These are phyloP conservation scores for Penicillium goetzii DNA, from an alignment of 495 filamentous ascomycete species.

Conservation along the genomic window DNA sequence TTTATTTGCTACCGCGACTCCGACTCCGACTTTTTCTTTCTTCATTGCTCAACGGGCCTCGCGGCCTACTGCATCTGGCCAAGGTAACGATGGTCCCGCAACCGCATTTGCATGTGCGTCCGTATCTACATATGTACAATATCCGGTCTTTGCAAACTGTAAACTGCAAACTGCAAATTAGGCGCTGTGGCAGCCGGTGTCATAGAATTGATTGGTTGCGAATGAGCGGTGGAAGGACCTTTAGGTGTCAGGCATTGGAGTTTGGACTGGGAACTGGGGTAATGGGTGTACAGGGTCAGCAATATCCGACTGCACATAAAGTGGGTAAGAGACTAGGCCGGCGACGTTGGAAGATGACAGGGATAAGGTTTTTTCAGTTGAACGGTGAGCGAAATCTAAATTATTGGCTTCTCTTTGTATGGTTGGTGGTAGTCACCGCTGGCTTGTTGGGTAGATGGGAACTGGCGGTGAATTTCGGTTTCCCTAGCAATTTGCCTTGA, in stretches of 20 bases:
- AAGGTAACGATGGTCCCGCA: not conserved
- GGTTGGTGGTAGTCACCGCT: not conserved
- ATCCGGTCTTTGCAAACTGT: not conserved
- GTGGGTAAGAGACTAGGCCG: not conserved
- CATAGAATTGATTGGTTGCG: not conserved
- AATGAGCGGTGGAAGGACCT: not conserved
- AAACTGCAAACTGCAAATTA: not conserved
- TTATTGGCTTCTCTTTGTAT: not conserved
- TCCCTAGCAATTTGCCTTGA: not conserved
- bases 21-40: not conserved
- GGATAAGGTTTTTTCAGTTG: not conserved
- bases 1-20: not conserved
- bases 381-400: not conserved
- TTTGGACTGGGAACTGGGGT: not conserved
- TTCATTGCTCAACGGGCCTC: not conserved
- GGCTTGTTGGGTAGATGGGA: not conserved
- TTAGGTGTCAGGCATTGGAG: not conserved
- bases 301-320: constrained; percentile 9
- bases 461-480: not conserved
- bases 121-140: not conserved
- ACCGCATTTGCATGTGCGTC: not conserved
- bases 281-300: constrained; percentile 8
- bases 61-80: not conserved
- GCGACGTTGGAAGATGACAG: not conserved
- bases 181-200: not conserved